Percentiles rank a stretch among this genome's conserved stretches.
Conservation (phyloP, 106 monocot species). For the Dactylorhiza incarnata region DNA sequence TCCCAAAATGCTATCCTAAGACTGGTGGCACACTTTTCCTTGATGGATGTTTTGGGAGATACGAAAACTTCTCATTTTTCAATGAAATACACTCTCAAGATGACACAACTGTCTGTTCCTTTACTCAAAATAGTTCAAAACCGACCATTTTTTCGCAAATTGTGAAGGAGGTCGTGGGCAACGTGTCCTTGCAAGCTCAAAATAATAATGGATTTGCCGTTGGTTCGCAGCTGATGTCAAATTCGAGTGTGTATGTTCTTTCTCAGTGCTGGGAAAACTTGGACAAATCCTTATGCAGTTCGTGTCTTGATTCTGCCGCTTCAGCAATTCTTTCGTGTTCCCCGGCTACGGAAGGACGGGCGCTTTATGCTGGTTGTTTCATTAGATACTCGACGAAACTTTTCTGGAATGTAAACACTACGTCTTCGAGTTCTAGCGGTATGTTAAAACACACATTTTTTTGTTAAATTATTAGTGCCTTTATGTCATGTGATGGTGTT, state of each 20-base stretch:
- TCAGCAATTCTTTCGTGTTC: conserved; percentile 25
- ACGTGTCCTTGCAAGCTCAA: conserved; percentile 26
- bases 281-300: conserved; percentile 16
- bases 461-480: background rate
- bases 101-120: conserved; percentile 10
- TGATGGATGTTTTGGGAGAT: conserved; percentile 57
- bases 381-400: conserved; percentile 36
- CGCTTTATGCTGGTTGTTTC: conserved; percentile 46
- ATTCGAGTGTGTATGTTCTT: conserved; percentile 29
- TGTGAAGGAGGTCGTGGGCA: conserved; percentile 21
- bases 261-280: conserved; percentile 56
- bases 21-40: conserved; percentile 36
- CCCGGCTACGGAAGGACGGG: conserved; percentile 31
- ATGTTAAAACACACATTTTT: conserved; percentile 1
- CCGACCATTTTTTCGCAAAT: conserved; percentile 10
- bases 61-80: conserved; percentile 53
- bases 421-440: conserved; percentile 25
- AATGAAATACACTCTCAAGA: conserved; percentile 13
- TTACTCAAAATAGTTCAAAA: conserved; percentile 12
- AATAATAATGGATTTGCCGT: conserved; percentile 27
- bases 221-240: conserved; percentile 16
- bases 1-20: conserved; percentile 48
- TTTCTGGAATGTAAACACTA: conserved; percentile 41
- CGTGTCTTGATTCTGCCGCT: conserved; percentile 39
- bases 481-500: conserved; percentile 3